A percentile compares a stretch with the other conserved stretches of the same genome.
Evolutionary conservation across 2,329 filamentous ascomycete genomes (phyloP).

Genomic region (Phialocephala subalpina): DNA sequence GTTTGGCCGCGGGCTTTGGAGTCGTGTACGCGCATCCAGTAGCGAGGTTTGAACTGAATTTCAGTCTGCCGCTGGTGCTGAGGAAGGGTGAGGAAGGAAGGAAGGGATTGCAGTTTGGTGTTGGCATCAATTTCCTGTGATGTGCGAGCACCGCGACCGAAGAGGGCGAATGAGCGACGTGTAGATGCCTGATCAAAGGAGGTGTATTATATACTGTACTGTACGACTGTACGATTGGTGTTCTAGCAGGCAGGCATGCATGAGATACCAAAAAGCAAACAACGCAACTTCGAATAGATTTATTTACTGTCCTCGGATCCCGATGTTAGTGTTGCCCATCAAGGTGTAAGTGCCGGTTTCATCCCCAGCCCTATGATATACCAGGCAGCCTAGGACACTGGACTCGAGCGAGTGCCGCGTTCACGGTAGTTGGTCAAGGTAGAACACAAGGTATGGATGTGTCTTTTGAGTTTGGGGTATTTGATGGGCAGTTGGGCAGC

Average conservation of each 20-base stretch:
- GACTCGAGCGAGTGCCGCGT: not conserved
- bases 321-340: not conserved
- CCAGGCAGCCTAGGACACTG: no score
- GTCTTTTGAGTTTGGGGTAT: not conserved
- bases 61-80: slow-evolving; percentile 84
- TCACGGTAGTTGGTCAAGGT: not conserved
- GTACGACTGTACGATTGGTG: slow-evolving; percentile 6
- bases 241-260: not conserved
- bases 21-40: slow-evolving; percentile 95
- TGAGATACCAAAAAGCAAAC: slow-evolving; percentile 11
- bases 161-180: not conserved
- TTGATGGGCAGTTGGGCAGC: not conserved
- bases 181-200: not conserved
- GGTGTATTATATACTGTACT: slow-evolving; percentile 15
- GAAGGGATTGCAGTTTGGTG: slow-evolving; percentile 94
- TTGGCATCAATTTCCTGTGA: slow-evolving; percentile 93
- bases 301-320: not conserved
- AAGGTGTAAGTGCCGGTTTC: not conserved
- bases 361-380: not conserved
- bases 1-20: slow-evolving; percentile 85
- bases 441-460: not conserved
- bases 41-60: slow-evolving; percentile 94
- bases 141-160: not conserved
- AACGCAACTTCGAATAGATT: not conserved
- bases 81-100: slow-evolving; percentile 85